Conservation (phyloP, 768 basidiomycete species). For the Russula griseocarnosa region DNA sequence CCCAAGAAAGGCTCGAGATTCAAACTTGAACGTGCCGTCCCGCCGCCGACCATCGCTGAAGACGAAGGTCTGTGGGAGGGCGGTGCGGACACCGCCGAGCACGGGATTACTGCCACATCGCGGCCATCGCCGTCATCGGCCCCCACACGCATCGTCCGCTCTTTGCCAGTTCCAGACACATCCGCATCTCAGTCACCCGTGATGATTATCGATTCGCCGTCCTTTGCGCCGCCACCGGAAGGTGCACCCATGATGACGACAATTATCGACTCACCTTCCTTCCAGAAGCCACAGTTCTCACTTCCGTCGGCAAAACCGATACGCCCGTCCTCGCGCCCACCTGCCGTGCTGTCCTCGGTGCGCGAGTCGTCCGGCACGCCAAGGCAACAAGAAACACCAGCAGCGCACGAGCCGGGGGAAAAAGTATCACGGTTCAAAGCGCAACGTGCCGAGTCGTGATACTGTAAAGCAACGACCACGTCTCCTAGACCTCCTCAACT, state of each 20-base stretch:
- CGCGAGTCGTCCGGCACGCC: constrained; percentile 10
- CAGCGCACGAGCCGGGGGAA: constrained; percentile 17
- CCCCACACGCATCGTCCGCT: background rate
- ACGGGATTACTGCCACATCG: background rate
- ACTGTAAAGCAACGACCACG: background rate
- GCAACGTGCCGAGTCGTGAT: constrained; percentile 26
- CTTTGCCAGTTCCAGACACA: background rate
- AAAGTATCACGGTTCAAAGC: constrained; percentile 32
- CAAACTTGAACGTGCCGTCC: constrained; percentile 28
- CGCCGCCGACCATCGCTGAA: constrained; percentile 4
- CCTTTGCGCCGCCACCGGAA: constrained; percentile 12
- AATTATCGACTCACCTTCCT: constrained; percentile 30
- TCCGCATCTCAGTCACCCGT: background rate
- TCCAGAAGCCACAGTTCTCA: constrained; percentile 17
- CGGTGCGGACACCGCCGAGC: constrained; percentile 21
- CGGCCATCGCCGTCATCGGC: background rate
- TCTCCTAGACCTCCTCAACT: background rate
- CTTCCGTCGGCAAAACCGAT: constrained; percentile 12
- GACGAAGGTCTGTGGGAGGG: constrained; percentile 6
- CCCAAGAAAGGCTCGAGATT: constrained; percentile 28
- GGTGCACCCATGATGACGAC: background rate
- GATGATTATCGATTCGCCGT: constrained; percentile 27
- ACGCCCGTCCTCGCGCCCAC: constrained; percentile 18
- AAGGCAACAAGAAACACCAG: background rate
- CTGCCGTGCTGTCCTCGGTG: constrained; percentile 30